Evolutionary conservation across 148 eudicot genomes (phyloP), one percentile per base, ranked within the genome.

Genomic region (Amaranthus palmeri): DNA sequence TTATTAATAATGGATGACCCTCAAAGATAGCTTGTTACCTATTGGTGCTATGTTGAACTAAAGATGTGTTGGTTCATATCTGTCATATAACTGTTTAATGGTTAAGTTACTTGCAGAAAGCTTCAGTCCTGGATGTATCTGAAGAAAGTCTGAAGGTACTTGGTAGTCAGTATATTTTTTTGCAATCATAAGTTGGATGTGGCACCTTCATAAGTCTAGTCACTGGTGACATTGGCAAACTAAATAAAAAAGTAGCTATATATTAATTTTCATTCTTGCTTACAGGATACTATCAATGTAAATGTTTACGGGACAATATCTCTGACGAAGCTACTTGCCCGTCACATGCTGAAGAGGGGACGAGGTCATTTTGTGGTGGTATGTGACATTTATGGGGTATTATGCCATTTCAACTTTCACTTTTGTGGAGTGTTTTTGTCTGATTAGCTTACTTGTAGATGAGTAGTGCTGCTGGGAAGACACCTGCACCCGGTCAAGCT

Each of bases 311-410:
- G 98, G 79, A 88, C 98, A 48, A 84, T 93, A 69, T 86, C 92
- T 81, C 87, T 93, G 73, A 93, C 98, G n/a, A 86, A 86, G 81
- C 80, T 91, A 68, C 85, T 93, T 65, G 87, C 84, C 55, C 91
- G 91, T 65, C 81, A 78, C 81, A 93, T 93, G 98, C 77, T 91
- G 82, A 80, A 77, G 84, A 83, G 91, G 68, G 91, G 97, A 10
- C 83, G 79, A 67, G 98, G 98, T 73, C 98, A 93, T 74, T 87
- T 93, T 82, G 98, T 93, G 74, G 98, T 93, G 92, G 98, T 93
- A 89, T 77, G 87, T 42, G 5, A 25, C 36, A 25, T 25, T 25
- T 25, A 25, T 25, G 47, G 45, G 42, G 43, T 47, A 25, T 47
- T 25, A 13, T 45, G 13, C n/a, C 9, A 44, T 60, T 67, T 67